A percentile compares a stretch with the other conserved stretches of the same genome.
These are phyloP conservation scores for Mortierella sp. DNA, from an alignment of 371 early-diverging fungal species.

Conservation along the genomic window DNA sequence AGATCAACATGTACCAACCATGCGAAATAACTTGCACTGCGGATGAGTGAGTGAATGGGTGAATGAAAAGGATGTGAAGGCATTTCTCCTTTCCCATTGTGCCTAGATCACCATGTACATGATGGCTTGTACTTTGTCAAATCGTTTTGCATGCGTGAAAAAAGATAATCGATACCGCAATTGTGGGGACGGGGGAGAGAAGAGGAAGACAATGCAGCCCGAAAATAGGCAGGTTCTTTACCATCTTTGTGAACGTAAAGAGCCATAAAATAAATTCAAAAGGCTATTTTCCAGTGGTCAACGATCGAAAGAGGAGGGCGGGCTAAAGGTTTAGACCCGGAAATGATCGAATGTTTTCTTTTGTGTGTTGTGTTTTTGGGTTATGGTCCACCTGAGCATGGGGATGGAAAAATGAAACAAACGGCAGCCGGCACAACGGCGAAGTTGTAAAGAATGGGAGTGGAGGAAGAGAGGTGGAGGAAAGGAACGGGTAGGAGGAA, in stretches of 20 bases:
- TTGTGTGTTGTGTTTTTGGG: not conserved
- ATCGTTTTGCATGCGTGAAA: not conserved
- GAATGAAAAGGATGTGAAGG: not conserved
- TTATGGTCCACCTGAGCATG: not conserved
- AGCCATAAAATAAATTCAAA: too few relatives aligned
- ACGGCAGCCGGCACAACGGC: constrained; percentile 12
- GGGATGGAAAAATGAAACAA: not conserved
- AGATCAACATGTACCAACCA: too few relatives aligned
- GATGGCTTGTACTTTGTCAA: not conserved
- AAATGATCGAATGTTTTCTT: not conserved
- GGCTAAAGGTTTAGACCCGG: not conserved
- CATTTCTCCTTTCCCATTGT: too few relatives aligned
- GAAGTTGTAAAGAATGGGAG: too few relatives aligned
- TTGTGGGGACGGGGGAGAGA: not conserved
- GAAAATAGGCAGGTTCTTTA: not conserved
- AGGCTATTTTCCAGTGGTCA: too few relatives aligned
- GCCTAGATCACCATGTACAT: not conserved
- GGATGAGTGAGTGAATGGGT: too few relatives aligned
- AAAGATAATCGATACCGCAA: not conserved
- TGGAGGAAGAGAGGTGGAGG: not conserved
- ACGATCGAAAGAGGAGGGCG: not conserved
- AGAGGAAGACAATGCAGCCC: not conserved
- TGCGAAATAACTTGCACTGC: too few relatives aligned
- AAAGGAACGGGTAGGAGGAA: not conserved
- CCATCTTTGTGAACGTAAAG: not conserved